Conservation (phyloP, 1,284 basidiomycete genomes). For the Abortiporus biennis region DNA sequence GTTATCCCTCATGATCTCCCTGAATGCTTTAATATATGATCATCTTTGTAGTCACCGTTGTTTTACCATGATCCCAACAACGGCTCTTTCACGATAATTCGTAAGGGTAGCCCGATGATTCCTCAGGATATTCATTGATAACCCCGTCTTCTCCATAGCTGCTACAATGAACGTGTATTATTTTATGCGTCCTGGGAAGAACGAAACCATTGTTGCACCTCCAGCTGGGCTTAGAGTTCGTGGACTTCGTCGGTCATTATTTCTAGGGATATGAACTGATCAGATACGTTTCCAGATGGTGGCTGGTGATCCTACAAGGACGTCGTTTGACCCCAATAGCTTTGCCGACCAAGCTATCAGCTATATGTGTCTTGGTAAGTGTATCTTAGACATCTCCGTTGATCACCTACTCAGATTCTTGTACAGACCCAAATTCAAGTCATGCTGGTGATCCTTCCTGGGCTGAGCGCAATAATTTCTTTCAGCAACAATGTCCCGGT, state of each 20-base stretch:
- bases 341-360: conserved; percentile 34
- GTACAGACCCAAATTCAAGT: conserved; percentile 24
- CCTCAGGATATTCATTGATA: too few relatives aligned
- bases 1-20: too few relatives aligned
- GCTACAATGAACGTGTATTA: conserved; percentile 25
- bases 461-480: conserved; percentile 24
- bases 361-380: conserved; percentile 32
- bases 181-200: conserved; percentile 17
- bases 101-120: conserved; percentile 13
- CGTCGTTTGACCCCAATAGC: conserved; percentile 28
- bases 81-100: conserved; percentile 17
- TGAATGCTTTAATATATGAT: too few relatives aligned
- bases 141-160: conserved; percentile 12
- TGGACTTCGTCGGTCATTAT: neutral
- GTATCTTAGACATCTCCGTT: neutral
- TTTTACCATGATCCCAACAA: conserved; percentile 19
- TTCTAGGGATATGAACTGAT: conserved; percentile 10
- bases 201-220: conserved; percentile 21
- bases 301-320: conserved; percentile 30
- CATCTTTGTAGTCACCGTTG: conserved; percentile 18
- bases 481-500: conserved; percentile 27
- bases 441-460: conserved; percentile 18
- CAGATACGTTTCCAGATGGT: conserved; percentile 30
- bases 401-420: too few relatives aligned
- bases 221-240: conserved; percentile 21